Base-by-base conservation (phyloP, 2,329 filamentous ascomycete genomes). In the Chaetomium sp. region DNA sequence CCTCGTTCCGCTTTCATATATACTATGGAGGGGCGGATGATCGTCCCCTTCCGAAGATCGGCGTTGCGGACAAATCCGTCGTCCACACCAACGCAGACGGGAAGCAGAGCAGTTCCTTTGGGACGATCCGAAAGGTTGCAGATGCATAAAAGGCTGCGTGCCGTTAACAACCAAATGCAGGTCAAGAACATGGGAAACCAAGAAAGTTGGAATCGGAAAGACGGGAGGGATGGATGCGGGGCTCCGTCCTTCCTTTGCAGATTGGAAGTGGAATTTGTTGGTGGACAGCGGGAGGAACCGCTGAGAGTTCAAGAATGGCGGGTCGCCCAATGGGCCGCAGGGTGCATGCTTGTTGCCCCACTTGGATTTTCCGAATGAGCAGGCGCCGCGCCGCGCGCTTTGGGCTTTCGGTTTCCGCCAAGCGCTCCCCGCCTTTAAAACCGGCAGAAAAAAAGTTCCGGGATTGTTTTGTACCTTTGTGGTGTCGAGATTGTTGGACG, bases 401-500 rank as follows among this genome's bases (percentile, higher is more conserved):
- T 34, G 12, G 12, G 45, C 43, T 44, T 41, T 43, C 4, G 10
- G 12, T 34, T 33, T 4, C 34, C 57, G 38, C 53, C 43, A 45
- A 46, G 37, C 33, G 40, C 53, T 56, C 50, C 40, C 55, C 58
- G 52, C 55, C 58, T 60, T 54, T 46, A 48, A 19, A 43, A 53
- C 32, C 53, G 60, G 61, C 59, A 63, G 58, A 60, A 63, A 63
- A 62, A 62, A 60, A 56, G 46, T 33, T 35, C 19, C 19, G 38
- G 27, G 36, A 43, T 27, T 37, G 19, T 27, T 14, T 34, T n/a
- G 8, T n/a, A 8, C 9, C 35, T 27, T 10, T 9, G 33, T n/a
- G n/a, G n/a, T n/a, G n/a, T n/a, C n/a, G n/a, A n/a, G 32, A 5
- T 45, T 32, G 41, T 27, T 7, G 49, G n/a, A 2, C n/a, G 34